Conservation (phyloP, 345 rosid species). For the Ceriops tagal region DNA sequence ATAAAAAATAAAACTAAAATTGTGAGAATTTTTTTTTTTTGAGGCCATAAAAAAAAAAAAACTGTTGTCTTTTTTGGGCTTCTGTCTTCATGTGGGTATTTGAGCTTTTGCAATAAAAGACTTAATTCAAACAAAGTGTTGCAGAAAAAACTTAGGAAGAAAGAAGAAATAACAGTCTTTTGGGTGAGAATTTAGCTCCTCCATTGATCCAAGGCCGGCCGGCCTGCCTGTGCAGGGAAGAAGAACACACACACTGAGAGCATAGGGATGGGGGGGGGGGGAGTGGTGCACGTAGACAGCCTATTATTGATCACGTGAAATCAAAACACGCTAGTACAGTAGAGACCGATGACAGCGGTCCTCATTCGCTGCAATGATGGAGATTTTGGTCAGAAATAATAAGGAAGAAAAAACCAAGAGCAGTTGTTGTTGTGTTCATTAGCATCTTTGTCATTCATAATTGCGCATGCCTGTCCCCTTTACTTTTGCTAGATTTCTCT, state of each 20-base stretch:
- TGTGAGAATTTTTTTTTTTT: no score
- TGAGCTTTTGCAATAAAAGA: neutral
- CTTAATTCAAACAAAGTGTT: neutral
- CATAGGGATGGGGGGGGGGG: neutral
- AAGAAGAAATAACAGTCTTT: no score
- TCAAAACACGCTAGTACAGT: neutral
- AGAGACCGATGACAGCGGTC: no score
- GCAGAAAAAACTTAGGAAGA: no score
- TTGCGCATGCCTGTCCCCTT: no score
- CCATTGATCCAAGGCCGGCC: neutral
- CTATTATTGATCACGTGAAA: no score
- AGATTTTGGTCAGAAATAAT: neutral
- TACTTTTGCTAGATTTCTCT: no score
- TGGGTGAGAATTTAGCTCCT: no score
- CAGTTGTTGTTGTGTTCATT: neutral
- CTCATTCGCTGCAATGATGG: neutral
- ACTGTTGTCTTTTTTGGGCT: neutral
- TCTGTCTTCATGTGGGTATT: neutral
- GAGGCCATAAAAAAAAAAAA: no score
- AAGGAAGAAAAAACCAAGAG: slow-evolving; percentile 10
- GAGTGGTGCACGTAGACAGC: neutral
- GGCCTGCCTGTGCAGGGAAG: neutral
- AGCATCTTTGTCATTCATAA: neutral
- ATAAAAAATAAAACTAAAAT: no score
- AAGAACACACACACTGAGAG: neutral